Conservation (phyloP, 352 stramenopile species). For the Phytophthora pinifolia region DNA sequence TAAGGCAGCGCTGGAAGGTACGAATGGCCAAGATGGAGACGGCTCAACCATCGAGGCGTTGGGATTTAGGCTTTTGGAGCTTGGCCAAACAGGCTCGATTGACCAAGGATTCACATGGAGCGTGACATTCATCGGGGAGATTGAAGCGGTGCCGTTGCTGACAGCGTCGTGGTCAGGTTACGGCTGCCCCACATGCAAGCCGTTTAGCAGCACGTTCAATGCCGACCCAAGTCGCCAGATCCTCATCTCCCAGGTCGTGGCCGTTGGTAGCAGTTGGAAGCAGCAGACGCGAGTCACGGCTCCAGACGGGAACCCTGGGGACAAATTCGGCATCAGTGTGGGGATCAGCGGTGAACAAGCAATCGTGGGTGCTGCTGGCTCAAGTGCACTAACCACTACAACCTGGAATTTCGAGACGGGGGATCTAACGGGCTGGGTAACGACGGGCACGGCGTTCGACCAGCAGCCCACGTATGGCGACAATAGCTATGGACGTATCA, state of each 20-base stretch:
- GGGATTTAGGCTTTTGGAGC: slow-evolving; percentile 69
- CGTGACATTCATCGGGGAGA: slow-evolving; percentile 80
- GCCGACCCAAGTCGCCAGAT: slow-evolving; percentile 59
- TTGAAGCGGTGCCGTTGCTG: slow-evolving; percentile 64
- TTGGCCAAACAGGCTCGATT: slow-evolving; percentile 61
- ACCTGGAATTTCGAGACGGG: slow-evolving; percentile 98
- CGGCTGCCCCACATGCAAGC: slow-evolving; percentile 66
- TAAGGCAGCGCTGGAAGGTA: slow-evolving; percentile 77
- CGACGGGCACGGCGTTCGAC: slow-evolving; percentile 93
- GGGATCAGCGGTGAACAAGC: slow-evolving; percentile 77
- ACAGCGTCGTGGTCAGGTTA: slow-evolving; percentile 58
- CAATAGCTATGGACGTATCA: slow-evolving; percentile 87
- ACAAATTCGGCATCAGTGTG: slow-evolving; percentile 77
- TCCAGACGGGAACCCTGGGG: slow-evolving; percentile 70
- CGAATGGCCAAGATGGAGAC: slow-evolving; percentile 33
- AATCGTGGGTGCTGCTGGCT: slow-evolving; percentile 70
- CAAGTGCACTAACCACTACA: slow-evolving; percentile 75
- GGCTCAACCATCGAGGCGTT: slow-evolving; percentile 62
- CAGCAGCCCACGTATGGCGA: slow-evolving; percentile 95
- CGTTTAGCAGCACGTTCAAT: slow-evolving; percentile 72
- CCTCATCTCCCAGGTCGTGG: slow-evolving; percentile 44
- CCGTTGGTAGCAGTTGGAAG: slow-evolving; percentile 56
- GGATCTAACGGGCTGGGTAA: slow-evolving; percentile 92
- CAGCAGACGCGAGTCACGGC: slow-evolving; percentile 60
- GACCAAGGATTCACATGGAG: slow-evolving; percentile 83